Evolutionary conservation across 1,139 yeast genomes (phyloP).

Genomic region (Meyerozyma sp.): DNA sequence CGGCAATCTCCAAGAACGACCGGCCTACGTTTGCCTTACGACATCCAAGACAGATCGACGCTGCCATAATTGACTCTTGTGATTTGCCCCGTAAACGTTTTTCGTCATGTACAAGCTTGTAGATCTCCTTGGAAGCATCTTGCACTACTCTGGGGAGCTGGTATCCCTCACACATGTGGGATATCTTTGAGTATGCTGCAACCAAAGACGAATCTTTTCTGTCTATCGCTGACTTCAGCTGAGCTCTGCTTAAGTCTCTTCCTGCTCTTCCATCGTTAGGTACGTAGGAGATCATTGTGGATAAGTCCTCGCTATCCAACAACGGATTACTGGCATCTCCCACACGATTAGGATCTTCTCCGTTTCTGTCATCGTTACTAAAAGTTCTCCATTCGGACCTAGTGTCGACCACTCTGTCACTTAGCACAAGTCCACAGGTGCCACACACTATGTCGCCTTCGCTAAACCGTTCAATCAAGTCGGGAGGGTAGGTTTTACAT

Average conservation of each 20-base stretch:
- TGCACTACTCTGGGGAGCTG: slow-evolving; percentile 92
- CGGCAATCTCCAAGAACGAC: slow-evolving; percentile 94
- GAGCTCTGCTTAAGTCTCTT: slow-evolving; percentile 85
- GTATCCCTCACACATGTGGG: slow-evolving; percentile 96
- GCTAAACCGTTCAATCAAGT: slow-evolving; percentile 87
- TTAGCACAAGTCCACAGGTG: slow-evolving; percentile 87
- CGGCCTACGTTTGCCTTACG: slow-evolving; percentile 92
- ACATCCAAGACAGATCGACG: slow-evolving; percentile 91
- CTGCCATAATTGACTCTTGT: slow-evolving; percentile 94
- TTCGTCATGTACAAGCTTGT: slow-evolving; percentile 87
- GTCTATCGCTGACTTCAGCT: slow-evolving; percentile 79
- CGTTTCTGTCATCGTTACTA: slow-evolving; percentile 94
- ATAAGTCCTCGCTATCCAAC: slow-evolving; percentile 85
- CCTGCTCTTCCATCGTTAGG: slow-evolving; percentile 76
- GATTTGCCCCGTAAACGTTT: slow-evolving; percentile 84
- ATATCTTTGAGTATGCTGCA: slow-evolving; percentile 84
- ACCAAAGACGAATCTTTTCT: slow-evolving; percentile 83
- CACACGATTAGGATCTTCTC: slow-evolving; percentile 98
- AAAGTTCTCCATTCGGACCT: slow-evolving; percentile 99
- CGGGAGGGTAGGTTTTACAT: slow-evolving; percentile 93
- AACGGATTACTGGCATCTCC: slow-evolving; percentile 98
- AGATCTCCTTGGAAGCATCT: slow-evolving; percentile 96
- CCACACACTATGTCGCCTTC: slow-evolving; percentile 99
- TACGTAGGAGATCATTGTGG: slow-evolving; percentile 86
- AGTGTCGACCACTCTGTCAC: slow-evolving; percentile 90